Percentiles rank a stretch among this genome's conserved stretches.
phyloP scores from a whole-genome alignment of 176 grass and related monocot genomes.

The Zoysia pacifica region DNA sequence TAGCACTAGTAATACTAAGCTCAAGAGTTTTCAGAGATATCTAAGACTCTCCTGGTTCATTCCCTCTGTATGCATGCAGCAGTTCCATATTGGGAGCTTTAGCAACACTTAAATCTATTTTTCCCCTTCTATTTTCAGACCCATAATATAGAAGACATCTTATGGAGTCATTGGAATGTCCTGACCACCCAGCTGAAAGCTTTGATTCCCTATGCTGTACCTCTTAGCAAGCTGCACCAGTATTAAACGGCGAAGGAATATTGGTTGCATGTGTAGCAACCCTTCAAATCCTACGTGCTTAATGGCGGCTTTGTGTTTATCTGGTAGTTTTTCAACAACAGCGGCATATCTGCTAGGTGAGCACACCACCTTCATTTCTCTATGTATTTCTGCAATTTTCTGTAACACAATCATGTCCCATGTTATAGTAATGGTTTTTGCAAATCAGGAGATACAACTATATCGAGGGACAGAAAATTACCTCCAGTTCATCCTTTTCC shows the following conservation, averaged over 20 bases:
- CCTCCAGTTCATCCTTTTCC: too few relatives aligned
- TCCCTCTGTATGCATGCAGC: not conserved
- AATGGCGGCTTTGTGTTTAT: not conserved
- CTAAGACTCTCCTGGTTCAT: not conserved
- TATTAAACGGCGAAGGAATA: not conserved
- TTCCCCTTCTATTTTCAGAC: not conserved
- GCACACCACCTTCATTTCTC: not conserved
- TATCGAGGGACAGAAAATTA: too few relatives aligned
- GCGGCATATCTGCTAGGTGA: not conserved
- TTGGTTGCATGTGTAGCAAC: not conserved
- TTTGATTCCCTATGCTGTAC: too few relatives aligned
- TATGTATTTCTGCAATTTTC: not conserved
- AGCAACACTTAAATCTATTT: not conserved
- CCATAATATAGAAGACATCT: not conserved
- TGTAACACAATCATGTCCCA: not conserved
- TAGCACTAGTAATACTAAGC: not conserved
- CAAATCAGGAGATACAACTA: too few relatives aligned
- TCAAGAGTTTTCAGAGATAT: not conserved
- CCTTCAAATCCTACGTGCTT: not conserved
- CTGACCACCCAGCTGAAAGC: not conserved
- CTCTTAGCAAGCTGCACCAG: too few relatives aligned
- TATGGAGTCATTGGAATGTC: not conserved
- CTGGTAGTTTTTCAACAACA: not conserved
- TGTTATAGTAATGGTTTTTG: too few relatives aligned
- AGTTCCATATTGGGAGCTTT: not conserved